Base-by-base conservation (phyloP, 768 basidiomycete genomes). In the Podaxis mareebaensis region DNA sequence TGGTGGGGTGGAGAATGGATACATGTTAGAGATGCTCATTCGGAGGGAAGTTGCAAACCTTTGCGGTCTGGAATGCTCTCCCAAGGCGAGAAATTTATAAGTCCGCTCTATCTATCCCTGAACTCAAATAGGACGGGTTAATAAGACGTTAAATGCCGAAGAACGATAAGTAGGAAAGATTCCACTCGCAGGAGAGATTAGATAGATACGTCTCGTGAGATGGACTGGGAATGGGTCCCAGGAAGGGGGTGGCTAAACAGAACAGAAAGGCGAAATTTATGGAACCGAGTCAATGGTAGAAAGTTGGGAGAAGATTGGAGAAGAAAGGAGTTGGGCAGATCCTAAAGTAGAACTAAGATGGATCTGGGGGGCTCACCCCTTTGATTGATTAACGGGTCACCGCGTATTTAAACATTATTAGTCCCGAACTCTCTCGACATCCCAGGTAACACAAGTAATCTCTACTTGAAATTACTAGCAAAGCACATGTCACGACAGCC, bases 201-300 rank as follows among this genome's bases (percentile, higher is more conserved):
- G 20, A 36, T 53, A 24, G 42, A 46, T 55, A 30, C 55, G 46
- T 55, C 61, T 48, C 28, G 61, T 54, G 53, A 39, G 53, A 55
- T 24, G 33, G 28, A n/a, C 20, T 3, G 53, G 44, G 30, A 55
- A 30, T 46, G 15, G 22, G 20, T 4, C 48, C 28, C n/a, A 59
- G 30, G 3, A 39, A 51, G 49, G 58, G 44, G 22, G 26, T 56
- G 40, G 42, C 26, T n/a, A n/a, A 40, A 30, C 24, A 22, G 40
- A 30, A 54, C 26, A 57, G 26, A 58, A 44, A 28, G 44, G 5
- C 44, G 44, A 46, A 44, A 46, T n/a, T 17, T 46, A n/a, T 46
- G 44, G 44, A 46, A 46, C 44, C 44, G 44, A 46, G 44, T 46
- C 44, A 46, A 46, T 2, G 44, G 44, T 15, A 20, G 20, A 42